A percentile compares a stretch with the other conserved stretches of the same genome.
These are phyloP conservation scores for Ustilago vetiveriae DNA, from an alignment of 1,284 basidiomycete species.

Conservation along the genomic window DNA sequence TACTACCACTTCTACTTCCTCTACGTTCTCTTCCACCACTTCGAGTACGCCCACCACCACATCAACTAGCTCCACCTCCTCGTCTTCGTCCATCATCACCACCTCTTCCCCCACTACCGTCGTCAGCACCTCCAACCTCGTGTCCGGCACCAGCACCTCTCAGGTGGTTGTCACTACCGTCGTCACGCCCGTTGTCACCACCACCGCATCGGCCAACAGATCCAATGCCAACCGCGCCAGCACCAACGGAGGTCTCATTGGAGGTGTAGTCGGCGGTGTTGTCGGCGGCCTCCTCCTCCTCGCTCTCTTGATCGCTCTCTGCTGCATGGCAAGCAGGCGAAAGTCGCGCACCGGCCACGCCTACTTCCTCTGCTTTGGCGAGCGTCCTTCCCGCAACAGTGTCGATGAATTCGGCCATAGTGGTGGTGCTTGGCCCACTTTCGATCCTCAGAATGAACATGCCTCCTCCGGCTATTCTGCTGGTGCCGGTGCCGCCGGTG, in stretches of 20 bases:
- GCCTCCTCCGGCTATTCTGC: conserved; percentile 2
- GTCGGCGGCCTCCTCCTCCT: conserved; percentile 53
- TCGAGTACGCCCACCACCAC: conserved; percentile 23
- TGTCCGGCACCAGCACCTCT: conserved; percentile 44
- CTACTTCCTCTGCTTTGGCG: conserved; percentile 59
- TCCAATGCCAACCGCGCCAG: conserved; percentile 22
- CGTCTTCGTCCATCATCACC: conserved; percentile 23
- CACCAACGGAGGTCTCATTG: conserved; percentile 55
- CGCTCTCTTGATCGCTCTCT: conserved; percentile 40
- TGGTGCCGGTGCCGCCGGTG: conserved; percentile 21
- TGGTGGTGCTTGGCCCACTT: conserved; percentile 55
- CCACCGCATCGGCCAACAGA: conserved; percentile 19
- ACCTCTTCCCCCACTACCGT: conserved; percentile 39
- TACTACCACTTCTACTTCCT: conserved; percentile 12
- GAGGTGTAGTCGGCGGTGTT: conserved; percentile 59
- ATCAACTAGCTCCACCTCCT: conserved; percentile 10
- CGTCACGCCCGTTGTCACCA: conserved; percentile 37
- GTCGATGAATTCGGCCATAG: conserved; percentile 30
- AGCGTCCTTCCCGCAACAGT: conserved; percentile 32
- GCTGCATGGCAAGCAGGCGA: conserved; percentile 37
- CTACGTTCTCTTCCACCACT: conserved; percentile 9
- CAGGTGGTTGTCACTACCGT: conserved; percentile 31
- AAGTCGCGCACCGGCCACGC: conserved; percentile 51
- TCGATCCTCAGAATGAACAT: conserved; percentile 48
- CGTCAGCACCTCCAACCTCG: conserved; percentile 28